Base-by-base conservation (phyloP, 169 alveolate genomes). In the Cryptosporidium bovis region DNA sequence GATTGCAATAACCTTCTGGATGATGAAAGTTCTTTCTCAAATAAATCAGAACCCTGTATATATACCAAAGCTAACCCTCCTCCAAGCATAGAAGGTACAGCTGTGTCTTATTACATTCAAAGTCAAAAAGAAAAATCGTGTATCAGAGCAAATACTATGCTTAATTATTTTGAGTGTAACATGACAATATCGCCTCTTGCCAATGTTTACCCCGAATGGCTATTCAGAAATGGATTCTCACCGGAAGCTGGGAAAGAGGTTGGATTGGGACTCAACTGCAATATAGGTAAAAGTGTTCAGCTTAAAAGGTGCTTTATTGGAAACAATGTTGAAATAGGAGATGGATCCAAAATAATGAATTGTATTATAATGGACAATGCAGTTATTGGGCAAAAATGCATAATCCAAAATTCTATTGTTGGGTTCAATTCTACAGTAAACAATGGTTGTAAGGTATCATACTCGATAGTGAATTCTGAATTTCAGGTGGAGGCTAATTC, bases 331-430 rank as follows among this genome's bases (percentile, higher is more conserved):
- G 33, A 40, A 20, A 62, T 77, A 18, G 87, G 87, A 2, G 87
- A 77, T 48, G 87, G 87, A 27, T 56, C 71, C 27, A 77, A 77
- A 53, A 77, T 77, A 58, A 60, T 77, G 5, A 77, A 77, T 24
- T 77, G 77, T 20, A 24, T 77, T 29, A 77, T 77, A 46, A 16
- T 77, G 34, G 64, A 77, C 20, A 62, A 62, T 29, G 77, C n/a
- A 12, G 34, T 16, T n/a, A 77, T 77, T 31, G 87, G 87, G 27
- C 34, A 53, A 6, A 77, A 77, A 33, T 77, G 87, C 40, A 62
- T 60, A n/a, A 77, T 77, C n/a, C 87, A 77, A 66, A 77, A 77
- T 60, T 77, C 87, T 2, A 60, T 77, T 13, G 64, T 77, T 24
- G 71, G 77, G 1, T 4, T 18, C 2, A 6, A 60, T 15, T 56